These are phyloP conservation scores for Globisporangium cystogenes DNA, from an alignment of 352 stramenopile genomes.

Conservation along the genomic window DNA sequence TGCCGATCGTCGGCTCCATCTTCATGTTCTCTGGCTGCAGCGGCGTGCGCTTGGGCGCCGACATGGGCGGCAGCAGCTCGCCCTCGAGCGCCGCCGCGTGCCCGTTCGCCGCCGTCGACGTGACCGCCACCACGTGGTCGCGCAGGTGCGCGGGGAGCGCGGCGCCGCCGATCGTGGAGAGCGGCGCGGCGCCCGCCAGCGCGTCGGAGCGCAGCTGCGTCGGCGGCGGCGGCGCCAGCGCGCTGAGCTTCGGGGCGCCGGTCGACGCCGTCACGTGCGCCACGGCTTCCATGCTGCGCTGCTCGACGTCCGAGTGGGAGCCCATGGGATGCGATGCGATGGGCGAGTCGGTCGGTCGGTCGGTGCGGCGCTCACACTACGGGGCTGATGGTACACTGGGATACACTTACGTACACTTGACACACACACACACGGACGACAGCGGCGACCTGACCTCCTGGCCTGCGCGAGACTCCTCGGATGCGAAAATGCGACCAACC, in stretches of 20 bases:
- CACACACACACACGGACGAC: too few relatives aligned
- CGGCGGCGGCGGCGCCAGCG: slow-evolving; percentile 6
- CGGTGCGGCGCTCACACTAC: neutral
- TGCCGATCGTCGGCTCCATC: slow-evolving; percentile 56
- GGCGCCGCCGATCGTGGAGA: neutral
- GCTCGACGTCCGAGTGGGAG: neutral
- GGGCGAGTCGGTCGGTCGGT: too few relatives aligned
- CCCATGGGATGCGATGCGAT: neutral
- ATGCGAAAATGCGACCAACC: too few relatives aligned
- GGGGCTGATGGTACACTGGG: neutral
- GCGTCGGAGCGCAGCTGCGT: neutral
- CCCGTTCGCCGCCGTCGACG: slow-evolving; percentile 6
- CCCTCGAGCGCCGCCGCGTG: slow-evolving; percentile 20
- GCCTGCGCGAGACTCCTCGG: too few relatives aligned
- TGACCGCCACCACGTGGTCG: slow-evolving; percentile 40
- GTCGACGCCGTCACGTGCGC: neutral
- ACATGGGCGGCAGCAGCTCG: slow-evolving; percentile 55
- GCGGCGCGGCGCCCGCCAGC: neutral
- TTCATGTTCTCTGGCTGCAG: slow-evolving; percentile 59
- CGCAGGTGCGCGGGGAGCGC: slow-evolving; percentile 52
- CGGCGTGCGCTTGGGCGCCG: slow-evolving; percentile 51
- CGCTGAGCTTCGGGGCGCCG: slow-evolving; percentile 4
- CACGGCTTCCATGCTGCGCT: neutral
- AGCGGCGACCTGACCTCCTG: too few relatives aligned
- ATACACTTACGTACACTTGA: neutral